Evolutionary conservation across 176 grass and related monocot genomes (phyloP), one percentile per base, ranked within the genome.

Genomic region (Themeda triandra): DNA sequence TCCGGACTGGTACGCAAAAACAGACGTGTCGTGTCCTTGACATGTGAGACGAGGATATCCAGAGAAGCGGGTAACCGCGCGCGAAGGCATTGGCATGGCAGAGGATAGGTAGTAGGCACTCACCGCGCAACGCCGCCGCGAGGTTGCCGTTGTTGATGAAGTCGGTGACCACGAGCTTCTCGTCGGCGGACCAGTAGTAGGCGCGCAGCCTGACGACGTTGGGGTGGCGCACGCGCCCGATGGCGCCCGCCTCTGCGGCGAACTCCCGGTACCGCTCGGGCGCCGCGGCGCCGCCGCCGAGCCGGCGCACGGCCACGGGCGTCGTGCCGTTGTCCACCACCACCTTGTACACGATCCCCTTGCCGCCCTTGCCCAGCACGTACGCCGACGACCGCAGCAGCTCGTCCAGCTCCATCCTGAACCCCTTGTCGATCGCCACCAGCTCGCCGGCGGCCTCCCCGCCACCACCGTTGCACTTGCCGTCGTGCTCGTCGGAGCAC

Each of bases 321-420:
- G 87, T 83, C 21, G 87, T 73, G 10, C 96, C 96, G 23, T 91
- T 88, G 3, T 85, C 93, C 49, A 96, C 91, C 78, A 98, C 96
- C 49, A 98, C 96, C 89, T 98, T 98, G 90, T 98, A 98, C 74
- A 98, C 93, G 69, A 98, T 98, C 64, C 96, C 96, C 78, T 94
- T 94, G 18, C 89, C 96, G 4, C 96, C 93, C 6, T 94, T 98
- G 10, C 96, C 93, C 37, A 98, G 89, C 14, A 98, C 96, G 66
- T 98, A 98, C 21, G 96, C 96, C 11, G 96, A 98, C 9, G 96
- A 92, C 19, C 96, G 79, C 56, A 98, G 88, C 69, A 98, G 86
- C 78, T 98, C 96, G 76, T 98, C 96, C 83, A 98, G 84, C 63
- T 98, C 93, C 73, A 98, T 74, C 66, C 75, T 79, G 75, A 98